Base-by-base conservation (phyloP, 345 rosid genomes). In the Anacardium occidentale region DNA sequence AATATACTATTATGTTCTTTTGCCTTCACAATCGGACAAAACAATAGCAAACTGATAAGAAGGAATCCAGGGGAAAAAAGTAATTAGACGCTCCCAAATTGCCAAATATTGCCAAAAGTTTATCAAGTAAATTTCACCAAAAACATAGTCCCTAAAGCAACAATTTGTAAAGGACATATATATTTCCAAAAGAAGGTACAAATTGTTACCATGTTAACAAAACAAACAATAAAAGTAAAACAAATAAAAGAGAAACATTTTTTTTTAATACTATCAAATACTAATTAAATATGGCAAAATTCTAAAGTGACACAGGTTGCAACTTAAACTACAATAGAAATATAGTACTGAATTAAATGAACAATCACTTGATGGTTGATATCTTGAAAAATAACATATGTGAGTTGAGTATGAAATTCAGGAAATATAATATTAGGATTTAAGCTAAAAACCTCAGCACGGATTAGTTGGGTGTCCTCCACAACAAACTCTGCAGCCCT, bases 391-490 rank as follows among this genome's bases (percentile, higher is more conserved):
- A 24, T 15, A 17, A 25, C n/a, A 68, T 32, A 20, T n/a, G 11
- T 11, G 20, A 52, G 24, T 24, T 24, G 18, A 48, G 26, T 6
- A 64, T 48, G 53, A 12, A 53, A 68, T 72, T 26, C 34, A 24
- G 22, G 4, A 17, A 66, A 56, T 32, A 60, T 26, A 79, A 66
- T 12, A 64, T 69, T 26, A 79, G 60, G 20, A 64, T 66, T 44
- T 10, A 74, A 65, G 50, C 56, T 66, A 72, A 69, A 68, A 78
- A 91, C 97, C 90, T 91, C 97, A 8, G 94, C 97, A 34, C 85
- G 86, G 64, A 89, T 91, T 52, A 89, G 76, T 71, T 89, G 92
- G 37, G 90, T 91, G 44, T 91, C 94, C 85, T 81, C 89, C 75
- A 91, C 91, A 45, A 88, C 74, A 83, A 91, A 86, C 72, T 78